A percentile compares a stretch with the other conserved stretches of the same genome.
Evolutionary conservation across 1,139 yeast genomes (phyloP).

Genomic region (Diutina ranongensis): DNA sequence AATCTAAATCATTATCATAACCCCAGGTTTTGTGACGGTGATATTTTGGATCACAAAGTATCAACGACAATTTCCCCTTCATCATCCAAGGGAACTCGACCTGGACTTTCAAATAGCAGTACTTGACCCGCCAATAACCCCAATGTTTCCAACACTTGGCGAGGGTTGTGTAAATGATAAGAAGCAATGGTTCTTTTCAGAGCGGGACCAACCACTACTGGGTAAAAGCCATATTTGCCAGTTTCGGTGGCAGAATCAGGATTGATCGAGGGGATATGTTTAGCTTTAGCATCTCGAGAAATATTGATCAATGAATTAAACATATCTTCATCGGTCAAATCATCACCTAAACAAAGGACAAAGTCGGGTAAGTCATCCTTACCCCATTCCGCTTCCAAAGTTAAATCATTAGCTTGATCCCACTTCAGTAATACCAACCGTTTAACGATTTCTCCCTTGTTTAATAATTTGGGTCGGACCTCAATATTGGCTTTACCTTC

Average conservation of each 20-base stretch:
- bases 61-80: neutral
- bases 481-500: conserved; percentile 93
- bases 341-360: conserved; percentile 87
- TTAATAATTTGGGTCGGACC: conserved; percentile 86
- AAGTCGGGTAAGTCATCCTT: conserved; percentile 52
- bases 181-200: conserved; percentile 81
- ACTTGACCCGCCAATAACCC: conserved; percentile 71
- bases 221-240: conserved; percentile 51
- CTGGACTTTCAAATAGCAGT: conserved; percentile 65
- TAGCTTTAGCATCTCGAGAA: conserved; percentile 34
- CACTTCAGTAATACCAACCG: conserved; percentile 56
- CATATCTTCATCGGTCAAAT: conserved; percentile 96
- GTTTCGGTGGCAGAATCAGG: neutral
- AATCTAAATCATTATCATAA: no score
- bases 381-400: conserved; percentile 17
- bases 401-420: conserved; percentile 27
- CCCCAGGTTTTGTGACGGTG: no score
- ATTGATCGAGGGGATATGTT: neutral
- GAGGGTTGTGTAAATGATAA: conserved; percentile 79
- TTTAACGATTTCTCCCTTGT: conserved; percentile 93
- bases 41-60: no score
- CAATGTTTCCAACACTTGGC: conserved; percentile 74
- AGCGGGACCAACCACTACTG: conserved; percentile 94
- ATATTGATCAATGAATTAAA: conserved; percentile 59
- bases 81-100: conserved; percentile 14